Evolutionary conservation across 2,329 filamentous ascomycete genomes (phyloP).

Genomic region (Camillea tinctor): DNA sequence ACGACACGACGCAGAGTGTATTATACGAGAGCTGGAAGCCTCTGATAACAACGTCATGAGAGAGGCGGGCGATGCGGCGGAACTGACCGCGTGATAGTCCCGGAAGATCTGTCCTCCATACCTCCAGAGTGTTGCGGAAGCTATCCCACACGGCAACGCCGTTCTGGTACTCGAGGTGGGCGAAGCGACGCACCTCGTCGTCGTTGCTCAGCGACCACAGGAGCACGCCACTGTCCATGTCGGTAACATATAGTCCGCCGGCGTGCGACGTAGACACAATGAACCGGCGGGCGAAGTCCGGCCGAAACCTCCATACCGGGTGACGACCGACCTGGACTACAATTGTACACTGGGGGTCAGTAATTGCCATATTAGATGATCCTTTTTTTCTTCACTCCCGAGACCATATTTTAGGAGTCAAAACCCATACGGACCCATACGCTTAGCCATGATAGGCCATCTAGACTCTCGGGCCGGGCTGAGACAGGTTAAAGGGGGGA

Average conservation of each 20-base stretch:
- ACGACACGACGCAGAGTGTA: conserved; percentile 46
- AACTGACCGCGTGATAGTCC: conserved; percentile 38
- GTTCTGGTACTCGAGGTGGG: conserved; percentile 47
- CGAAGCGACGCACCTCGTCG: conserved; percentile 40
- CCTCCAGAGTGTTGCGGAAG: conserved; percentile 42
- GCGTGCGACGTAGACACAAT: conserved; percentile 44
- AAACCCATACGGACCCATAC: too few relatives aligned
- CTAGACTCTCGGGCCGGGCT: too few relatives aligned
- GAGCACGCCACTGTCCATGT: conserved; percentile 42
- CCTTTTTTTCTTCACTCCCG: too few relatives aligned
- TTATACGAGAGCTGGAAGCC: conserved; percentile 44
- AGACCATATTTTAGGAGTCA: too few relatives aligned
- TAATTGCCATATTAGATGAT: too few relatives aligned
- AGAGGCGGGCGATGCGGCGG: conserved; percentile 37
- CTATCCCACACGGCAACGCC: conserved; percentile 45
- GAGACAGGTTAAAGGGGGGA: too few relatives aligned
- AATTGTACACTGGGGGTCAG: too few relatives aligned
- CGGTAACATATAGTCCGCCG: conserved; percentile 44
- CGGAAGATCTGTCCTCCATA: conserved; percentile 41
- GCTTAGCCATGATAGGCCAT: too few relatives aligned
- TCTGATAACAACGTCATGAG: conserved; percentile 42
- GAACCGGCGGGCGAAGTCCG: conserved; percentile 45
- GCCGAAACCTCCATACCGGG: conserved; percentile 44
- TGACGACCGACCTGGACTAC: conserved; percentile 41
- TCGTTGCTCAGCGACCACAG: conserved; percentile 35